phyloP scores from a whole-genome alignment of 2,329 filamentous ascomycete species.

The Phyllosticta citribraziliensis region DNA sequence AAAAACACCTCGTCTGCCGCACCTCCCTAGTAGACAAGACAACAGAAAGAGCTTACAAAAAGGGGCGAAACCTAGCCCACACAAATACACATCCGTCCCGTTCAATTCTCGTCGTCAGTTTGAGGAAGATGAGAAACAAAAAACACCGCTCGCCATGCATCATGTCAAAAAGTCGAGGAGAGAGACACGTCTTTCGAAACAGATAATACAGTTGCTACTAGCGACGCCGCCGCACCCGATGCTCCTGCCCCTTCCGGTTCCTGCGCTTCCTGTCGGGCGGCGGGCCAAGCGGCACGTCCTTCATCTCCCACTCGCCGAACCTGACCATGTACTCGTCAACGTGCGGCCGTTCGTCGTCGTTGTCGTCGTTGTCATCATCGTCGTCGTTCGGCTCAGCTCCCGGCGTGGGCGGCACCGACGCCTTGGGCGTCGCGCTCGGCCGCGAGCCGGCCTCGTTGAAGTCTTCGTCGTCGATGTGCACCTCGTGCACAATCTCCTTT shows the following conservation, averaged over 20 bases:
- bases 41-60: not conserved
- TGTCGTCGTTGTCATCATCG: not conserved
- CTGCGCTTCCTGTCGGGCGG: slow-evolving; percentile 9
- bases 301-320: slow-evolving; percentile 9
- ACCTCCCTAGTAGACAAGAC: not conserved
- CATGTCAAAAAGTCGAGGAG: not conserved
- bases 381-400: not conserved
- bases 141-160: not conserved
- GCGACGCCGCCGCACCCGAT: slow-evolving; percentile 7
- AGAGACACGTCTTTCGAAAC: not conserved
- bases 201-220: not conserved
- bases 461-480: slow-evolving; percentile 34
- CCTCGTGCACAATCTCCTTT: slow-evolving; percentile 65
- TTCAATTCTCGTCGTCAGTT: not conserved
- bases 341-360: not conserved
- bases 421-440: slow-evolving; percentile 15
- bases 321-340: slow-evolving; percentile 10
- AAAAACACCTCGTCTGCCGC: not conserved
- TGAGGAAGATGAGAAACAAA: not conserved
- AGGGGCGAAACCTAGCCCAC: not conserved
- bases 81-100: not conserved
- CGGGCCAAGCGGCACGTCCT: slow-evolving; percentile 6
- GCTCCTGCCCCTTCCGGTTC: slow-evolving; percentile 6
- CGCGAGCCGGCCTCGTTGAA: slow-evolving; percentile 23
- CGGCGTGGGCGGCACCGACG: slow-evolving; percentile 9